Evolutionary conservation across 116 monocot genomes (phyloP).

Genomic region (Posidonia oceanica): DNA sequence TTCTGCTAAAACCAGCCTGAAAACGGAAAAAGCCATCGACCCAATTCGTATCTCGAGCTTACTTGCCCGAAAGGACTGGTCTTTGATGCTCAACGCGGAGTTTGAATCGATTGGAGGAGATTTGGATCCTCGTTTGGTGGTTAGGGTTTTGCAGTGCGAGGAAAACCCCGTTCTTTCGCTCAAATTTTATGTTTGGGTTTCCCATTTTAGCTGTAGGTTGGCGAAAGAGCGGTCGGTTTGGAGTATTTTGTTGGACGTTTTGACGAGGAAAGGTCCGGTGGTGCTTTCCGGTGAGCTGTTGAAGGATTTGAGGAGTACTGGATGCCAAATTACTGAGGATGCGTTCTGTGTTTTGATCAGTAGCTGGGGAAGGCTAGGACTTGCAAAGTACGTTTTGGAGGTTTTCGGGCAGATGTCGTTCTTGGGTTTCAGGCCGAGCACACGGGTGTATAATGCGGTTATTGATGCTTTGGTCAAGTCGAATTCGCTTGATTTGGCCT

Average conservation of each 20-base stretch:
- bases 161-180: constrained; percentile 35
- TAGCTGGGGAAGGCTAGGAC: constrained; percentile 81
- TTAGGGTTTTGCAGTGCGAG: constrained; percentile 30
- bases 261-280: constrained; percentile 61
- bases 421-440: constrained; percentile 53
- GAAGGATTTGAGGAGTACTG: constrained; percentile 32
- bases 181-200: constrained; percentile 71
- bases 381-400: constrained; percentile 58
- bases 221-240: constrained; percentile 35
- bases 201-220: constrained; percentile 22
- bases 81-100: constrained; percentile 32
- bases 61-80: constrained; percentile 48
- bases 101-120: constrained; percentile 4
- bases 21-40: constrained; percentile 12
- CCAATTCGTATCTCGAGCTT: constrained; percentile 21
- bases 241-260: constrained; percentile 28
- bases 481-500: constrained; percentile 64
- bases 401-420: constrained; percentile 58
- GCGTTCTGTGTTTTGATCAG: constrained; percentile 45
- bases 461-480: constrained; percentile 62
- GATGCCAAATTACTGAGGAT: constrained; percentile 49
- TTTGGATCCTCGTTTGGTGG: constrained; percentile 21
- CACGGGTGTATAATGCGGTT: constrained; percentile 47
- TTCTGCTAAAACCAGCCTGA: not conserved
- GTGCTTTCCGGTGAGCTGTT: constrained; percentile 42